Evolutionary conservation across 495 filamentous ascomycete species (phyloP).

Genomic region (Sphaerosporella brunnea): DNA sequence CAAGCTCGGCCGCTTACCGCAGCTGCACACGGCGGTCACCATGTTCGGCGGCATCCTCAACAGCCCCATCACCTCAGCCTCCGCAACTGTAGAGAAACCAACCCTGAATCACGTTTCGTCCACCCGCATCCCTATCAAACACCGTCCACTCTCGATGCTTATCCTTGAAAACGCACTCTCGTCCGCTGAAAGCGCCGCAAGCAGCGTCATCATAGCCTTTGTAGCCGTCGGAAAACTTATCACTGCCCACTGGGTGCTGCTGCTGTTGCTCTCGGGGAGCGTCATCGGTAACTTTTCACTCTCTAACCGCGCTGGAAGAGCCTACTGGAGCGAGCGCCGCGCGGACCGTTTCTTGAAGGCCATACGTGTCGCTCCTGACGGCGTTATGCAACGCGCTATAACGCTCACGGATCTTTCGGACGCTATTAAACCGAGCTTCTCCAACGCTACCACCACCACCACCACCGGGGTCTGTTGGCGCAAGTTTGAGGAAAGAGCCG

Average conservation of each 20-base stretch:
- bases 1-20: slow-evolving; percentile 52
- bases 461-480: not conserved
- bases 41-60: slow-evolving; percentile 72
- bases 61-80: slow-evolving; percentile 2
- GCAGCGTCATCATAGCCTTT: slow-evolving; percentile 55
- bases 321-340: slow-evolving; percentile 74
- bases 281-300: slow-evolving; percentile 52
- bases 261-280: slow-evolving; percentile 49
- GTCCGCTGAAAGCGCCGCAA: slow-evolving; percentile 49
- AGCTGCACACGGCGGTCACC: slow-evolving; percentile 70
- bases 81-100: not conserved
- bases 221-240: slow-evolving; percentile 44
- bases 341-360: slow-evolving; percentile 61
- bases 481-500: not conserved
- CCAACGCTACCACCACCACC: not conserved
- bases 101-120: too few relatives aligned
- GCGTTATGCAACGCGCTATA: slow-evolving; percentile 66
- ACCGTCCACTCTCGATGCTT: slow-evolving; percentile 49
- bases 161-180: slow-evolving; percentile 49
- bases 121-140: slow-evolving; percentile 38
- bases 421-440: not conserved
- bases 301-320: slow-evolving; percentile 44
- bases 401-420: slow-evolving; percentile 70
- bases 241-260: slow-evolving; percentile 56
- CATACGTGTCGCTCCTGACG: slow-evolving; percentile 60